Evolutionary conservation across 2,329 filamentous ascomycete genomes (phyloP), one percentile per base, ranked within the genome.

Genomic region (Clonostachys sp.): DNA sequence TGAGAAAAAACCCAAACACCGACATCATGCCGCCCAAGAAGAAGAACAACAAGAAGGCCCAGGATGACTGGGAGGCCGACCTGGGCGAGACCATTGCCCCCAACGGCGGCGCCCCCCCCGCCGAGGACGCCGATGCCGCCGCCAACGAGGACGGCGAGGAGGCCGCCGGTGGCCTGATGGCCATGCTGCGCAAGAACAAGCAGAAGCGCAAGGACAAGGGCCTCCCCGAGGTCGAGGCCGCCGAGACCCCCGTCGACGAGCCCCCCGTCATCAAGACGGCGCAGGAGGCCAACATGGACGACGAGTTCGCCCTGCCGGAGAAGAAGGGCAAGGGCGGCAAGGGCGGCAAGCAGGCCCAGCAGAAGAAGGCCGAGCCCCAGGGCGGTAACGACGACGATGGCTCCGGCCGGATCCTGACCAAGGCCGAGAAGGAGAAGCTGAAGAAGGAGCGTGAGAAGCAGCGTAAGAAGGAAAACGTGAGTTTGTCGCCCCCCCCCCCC

Each of bases 371-470:
- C 5, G 72, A 72, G 3, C 59, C 64, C 4, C 57, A 68, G 40
- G 60, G 61, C 7, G 74, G 71, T 13, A 71, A 61, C 6, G 76
- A 71, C 20, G 76, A 71, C 20, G 77, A 74, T 3, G 77, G 75
- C 17, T 74, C 74, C 50, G 86, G 86, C 41, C 81, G 84, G 47
- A 78, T 97, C 44, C 84, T 97, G 72, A 95, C 90, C 38, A 99
- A 97, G 81, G 94, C 95, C 49, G 91, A 99, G 74, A 99, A 99
- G 75, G 94, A 99, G 68, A 95, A 90, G 71, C 78, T 92, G 61
- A 97, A 92, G 80, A 99, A 96, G 74, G 94, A 99, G 74, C 84
- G 90, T 51, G 94, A 99, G 75, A 99, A 99, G 83, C 89, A 94
- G 73, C 81, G 91, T 56, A 99, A 99, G 75, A 99, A 91, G 83